These are phyloP conservation scores for Scedosporium apiospermum DNA, from an alignment of 2,329 filamentous ascomycete species.

Conservation along the genomic window DNA sequence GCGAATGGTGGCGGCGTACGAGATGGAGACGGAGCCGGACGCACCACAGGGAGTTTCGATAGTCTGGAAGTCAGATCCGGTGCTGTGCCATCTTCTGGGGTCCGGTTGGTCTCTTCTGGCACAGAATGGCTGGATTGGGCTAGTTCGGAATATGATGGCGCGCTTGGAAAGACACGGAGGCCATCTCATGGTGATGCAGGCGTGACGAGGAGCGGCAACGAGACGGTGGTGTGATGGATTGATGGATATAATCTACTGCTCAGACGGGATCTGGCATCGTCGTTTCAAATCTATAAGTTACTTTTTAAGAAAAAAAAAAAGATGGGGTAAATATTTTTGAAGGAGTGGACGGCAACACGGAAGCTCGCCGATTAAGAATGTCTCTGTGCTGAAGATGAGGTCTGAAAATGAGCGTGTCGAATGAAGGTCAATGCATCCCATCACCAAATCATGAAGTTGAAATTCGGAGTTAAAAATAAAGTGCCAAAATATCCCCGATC, in stretches of 20 bases:
- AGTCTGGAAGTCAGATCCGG: not conserved
- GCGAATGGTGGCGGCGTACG: conserved; percentile 27
- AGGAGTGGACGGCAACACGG: not conserved
- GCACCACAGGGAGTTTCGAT: conserved; percentile 38
- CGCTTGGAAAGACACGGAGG: not conserved
- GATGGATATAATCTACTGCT: no score
- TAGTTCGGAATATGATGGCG: not conserved
- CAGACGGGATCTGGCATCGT: no score
- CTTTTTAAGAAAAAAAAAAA: not conserved
- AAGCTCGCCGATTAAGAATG: not conserved
- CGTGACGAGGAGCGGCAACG: not conserved
- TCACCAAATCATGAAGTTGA: not conserved
- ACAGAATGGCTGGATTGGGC: not conserved
- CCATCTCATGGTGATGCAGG: not conserved
- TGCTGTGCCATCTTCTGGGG: not conserved
- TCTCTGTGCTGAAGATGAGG: not conserved
- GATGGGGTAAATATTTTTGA: not conserved
- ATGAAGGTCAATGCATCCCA: no score
- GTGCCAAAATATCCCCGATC: no score
- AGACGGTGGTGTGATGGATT: not conserved
- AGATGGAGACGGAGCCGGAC: conserved; percentile 38
- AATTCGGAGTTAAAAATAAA: not conserved
- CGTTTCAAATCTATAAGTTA: not conserved
- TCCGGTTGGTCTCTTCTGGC: not conserved
- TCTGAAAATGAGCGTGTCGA: not conserved